Evolutionary conservation across 2,329 filamentous ascomycete genomes (phyloP).

Genomic region (Endoconidiophora laricicola): DNA sequence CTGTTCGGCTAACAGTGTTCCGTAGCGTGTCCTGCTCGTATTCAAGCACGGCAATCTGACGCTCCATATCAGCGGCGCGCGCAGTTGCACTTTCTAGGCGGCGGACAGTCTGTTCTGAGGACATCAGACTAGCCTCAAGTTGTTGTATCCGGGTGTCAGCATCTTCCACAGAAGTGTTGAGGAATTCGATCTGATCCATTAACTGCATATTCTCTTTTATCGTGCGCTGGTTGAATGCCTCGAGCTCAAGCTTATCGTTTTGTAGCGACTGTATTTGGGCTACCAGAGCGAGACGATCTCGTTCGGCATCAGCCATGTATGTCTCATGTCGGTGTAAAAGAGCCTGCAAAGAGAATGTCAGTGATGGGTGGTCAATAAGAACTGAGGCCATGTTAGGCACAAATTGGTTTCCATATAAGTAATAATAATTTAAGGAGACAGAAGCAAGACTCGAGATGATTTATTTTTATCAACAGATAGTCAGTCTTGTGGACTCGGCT

Average conservation of each 20-base stretch:
- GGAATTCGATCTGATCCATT: constrained; percentile 64
- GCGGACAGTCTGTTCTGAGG: constrained; percentile 61
- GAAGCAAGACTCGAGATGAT: too few relatives aligned
- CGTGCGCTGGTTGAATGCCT: constrained; percentile 58
- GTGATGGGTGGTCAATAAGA: constrained; percentile 28
- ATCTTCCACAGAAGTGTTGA: constrained; percentile 64
- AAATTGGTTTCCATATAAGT: too few relatives aligned
- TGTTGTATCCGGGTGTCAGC: constrained; percentile 66
- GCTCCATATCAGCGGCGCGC: constrained; percentile 63
- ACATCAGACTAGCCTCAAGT: constrained; percentile 59
- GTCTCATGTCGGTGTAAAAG: constrained; percentile 82
- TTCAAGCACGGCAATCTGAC: constrained; percentile 64
- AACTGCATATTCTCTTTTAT: constrained; percentile 71
- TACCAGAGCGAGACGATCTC: constrained; percentile 59
- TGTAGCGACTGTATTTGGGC: constrained; percentile 62
- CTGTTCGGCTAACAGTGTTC: constrained; percentile 45
- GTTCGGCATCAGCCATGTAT: constrained; percentile 84
- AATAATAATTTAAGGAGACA: too few relatives aligned
- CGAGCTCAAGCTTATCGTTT: constrained; percentile 53
- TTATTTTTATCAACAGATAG: too few relatives aligned
- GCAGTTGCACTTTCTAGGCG: constrained; percentile 56
- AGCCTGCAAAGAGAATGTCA: constrained; percentile 67
- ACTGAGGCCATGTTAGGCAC: too few relatives aligned
- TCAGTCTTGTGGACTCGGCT: too few relatives aligned
- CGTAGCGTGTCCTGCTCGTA: constrained; percentile 63